A percentile compares a stretch with the other conserved stretches of the same genome.
phyloP scores from a whole-genome alignment of 257 asterid genomes.

The Gentiana straminea region DNA sequence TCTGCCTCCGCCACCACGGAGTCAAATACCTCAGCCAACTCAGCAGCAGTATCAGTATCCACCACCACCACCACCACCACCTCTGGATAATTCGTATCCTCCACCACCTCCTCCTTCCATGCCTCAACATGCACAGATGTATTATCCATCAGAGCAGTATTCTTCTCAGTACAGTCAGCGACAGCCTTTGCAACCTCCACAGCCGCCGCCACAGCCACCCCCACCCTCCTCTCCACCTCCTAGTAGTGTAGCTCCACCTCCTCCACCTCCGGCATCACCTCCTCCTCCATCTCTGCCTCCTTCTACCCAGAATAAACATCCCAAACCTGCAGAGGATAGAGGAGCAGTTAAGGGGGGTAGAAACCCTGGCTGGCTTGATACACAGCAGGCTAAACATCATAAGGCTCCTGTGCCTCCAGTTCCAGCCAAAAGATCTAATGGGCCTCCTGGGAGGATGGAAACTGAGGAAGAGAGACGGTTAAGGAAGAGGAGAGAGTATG shows the following conservation, averaged over 20 bases:
- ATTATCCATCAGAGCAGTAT: conserved; percentile 31
- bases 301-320: conserved; percentile 32
- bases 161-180: conserved; percentile 29
- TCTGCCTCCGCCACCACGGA: conserved; percentile 20
- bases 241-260: conserved; percentile 48
- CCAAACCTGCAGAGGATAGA: conserved; percentile 31
- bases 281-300: conserved; percentile 34
- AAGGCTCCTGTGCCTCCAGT: conserved; percentile 49
- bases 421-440: conserved; percentile 30
- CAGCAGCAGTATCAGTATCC: conserved; percentile 42
- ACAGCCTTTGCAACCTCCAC: conserved; percentile 22
- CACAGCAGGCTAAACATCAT: conserved; percentile 29
- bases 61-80: conserved; percentile 82
- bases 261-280: conserved; percentile 59
- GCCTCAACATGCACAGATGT: conserved; percentile 13
- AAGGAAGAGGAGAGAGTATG: conserved; percentile 71
- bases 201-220: conserved; percentile 56
- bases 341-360: conserved; percentile 14
- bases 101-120: conserved; percentile 44
- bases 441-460: conserved; percentile 46
- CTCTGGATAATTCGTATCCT: conserved; percentile 61
- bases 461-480: conserved; percentile 89
- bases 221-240: conserved; percentile 35
- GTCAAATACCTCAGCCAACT: conserved; percentile 37
- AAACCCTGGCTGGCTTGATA: conserved; percentile 26